Conservation (phyloP, 164 flowering plant genomes). For the Umbellularia californica region DNA sequence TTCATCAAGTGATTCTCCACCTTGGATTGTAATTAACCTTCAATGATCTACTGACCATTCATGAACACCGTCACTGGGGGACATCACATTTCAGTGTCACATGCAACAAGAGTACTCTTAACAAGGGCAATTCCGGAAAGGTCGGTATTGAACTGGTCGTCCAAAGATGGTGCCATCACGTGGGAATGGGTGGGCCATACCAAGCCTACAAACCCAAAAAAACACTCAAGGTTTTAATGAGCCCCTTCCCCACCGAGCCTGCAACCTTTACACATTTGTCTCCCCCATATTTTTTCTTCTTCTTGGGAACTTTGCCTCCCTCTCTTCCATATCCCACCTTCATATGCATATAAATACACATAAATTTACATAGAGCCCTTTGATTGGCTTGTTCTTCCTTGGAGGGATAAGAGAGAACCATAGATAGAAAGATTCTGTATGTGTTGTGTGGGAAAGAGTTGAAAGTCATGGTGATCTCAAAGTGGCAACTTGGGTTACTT, state of each 20-base stretch:
- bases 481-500: slow-evolving; percentile 12
- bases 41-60: too few species aligned
- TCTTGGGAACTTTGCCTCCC: slow-evolving; percentile 23
- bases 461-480: slow-evolving; percentile 11
- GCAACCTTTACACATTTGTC: slow-evolving; percentile 11
- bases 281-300: slow-evolving; percentile 9
- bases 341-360: background rate
- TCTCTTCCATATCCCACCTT: slow-evolving; percentile 1
- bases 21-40: too few species aligned
- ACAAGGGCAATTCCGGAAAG: slow-evolving; percentile 4
- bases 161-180: slow-evolving; percentile 7
- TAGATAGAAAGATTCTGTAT: background rate
- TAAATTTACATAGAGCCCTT: background rate
- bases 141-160: background rate
- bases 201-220: background rate
- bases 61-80: too few species aligned
- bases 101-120: background rate
- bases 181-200: slow-evolving; percentile 8
- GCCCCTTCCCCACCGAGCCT: slow-evolving; percentile 7
- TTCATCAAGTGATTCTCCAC: too few species aligned
- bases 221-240: slow-evolving; percentile 6
- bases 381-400: background rate
- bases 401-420: too few species aligned
- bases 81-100: background rate
- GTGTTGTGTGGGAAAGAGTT: background rate